Conservation (phyloP, 108 stramenopile genomes). For the Conticribra guillardii region DNA sequence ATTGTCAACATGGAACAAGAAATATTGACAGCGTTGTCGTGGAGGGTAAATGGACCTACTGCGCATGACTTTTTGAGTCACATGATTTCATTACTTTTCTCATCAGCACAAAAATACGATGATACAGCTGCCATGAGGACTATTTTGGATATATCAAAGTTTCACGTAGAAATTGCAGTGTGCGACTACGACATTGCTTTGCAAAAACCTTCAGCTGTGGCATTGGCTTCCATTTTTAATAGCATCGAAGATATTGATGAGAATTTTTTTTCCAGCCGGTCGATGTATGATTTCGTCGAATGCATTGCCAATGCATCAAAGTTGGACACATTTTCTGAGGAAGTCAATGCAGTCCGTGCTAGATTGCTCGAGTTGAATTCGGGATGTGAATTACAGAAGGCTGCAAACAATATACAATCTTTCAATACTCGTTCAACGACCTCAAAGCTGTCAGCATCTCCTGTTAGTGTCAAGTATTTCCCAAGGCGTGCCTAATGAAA, state of each 20-base stretch:
- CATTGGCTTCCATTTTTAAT: constrained; percentile 69
- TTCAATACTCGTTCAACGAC: neutral
- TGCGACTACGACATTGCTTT: constrained; percentile 59
- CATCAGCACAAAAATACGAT: neutral
- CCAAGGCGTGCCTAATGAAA: neutral
- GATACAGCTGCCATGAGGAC: constrained; percentile 43
- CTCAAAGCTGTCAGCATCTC: constrained; percentile 1
- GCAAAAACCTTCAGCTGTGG: constrained; percentile 56
- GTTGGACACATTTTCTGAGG: constrained; percentile 18
- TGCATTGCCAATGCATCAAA: constrained; percentile 9
- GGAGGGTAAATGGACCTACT: constrained; percentile 33
- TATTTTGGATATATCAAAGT: constrained; percentile 64
- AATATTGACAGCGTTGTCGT: constrained; percentile 21
- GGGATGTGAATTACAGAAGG: constrained; percentile 22
- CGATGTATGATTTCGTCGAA: constrained; percentile 5
- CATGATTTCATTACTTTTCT: constrained; percentile 13
- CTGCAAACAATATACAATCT: constrained; percentile 25
- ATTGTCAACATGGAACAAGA: constrained; percentile 30
- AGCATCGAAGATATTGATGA: constrained; percentile 67
- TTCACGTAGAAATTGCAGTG: constrained; percentile 73
- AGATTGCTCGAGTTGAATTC: constrained; percentile 23
- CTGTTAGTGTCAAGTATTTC: constrained; percentile 21
- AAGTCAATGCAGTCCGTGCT: constrained; percentile 14
- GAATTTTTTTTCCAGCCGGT: constrained; percentile 3
- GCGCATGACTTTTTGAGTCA: constrained; percentile 27